Percentiles rank a stretch among this genome's conserved stretches.
Conservation (phyloP, 495 filamentous ascomycete genomes). For the Penicillium macrosclerotiorum region DNA sequence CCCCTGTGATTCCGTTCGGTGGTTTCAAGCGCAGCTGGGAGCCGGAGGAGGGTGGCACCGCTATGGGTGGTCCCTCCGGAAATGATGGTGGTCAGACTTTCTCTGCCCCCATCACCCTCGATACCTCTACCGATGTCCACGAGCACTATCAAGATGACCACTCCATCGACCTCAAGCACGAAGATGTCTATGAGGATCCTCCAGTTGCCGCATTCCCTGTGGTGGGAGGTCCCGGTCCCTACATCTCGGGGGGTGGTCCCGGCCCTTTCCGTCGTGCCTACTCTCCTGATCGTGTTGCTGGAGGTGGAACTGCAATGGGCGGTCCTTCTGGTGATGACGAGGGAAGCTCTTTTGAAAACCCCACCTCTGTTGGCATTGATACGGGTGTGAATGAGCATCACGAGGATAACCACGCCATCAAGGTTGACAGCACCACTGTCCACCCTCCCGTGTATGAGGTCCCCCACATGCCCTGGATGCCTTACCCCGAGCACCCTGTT, state of each 20-base stretch:
- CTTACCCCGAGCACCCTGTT: slow-evolving; percentile 10
- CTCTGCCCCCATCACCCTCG: slow-evolving; percentile 10
- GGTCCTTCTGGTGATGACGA: slow-evolving; percentile 25
- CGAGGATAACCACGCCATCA: slow-evolving; percentile 30
- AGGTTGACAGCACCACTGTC: slow-evolving; percentile 19
- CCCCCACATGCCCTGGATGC: slow-evolving; percentile 11
- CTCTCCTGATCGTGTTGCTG: slow-evolving; percentile 10
- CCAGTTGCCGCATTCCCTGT: not conserved
- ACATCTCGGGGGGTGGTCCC: slow-evolving; percentile 5
- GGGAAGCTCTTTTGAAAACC: slow-evolving; percentile 10
- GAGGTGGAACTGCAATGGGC: slow-evolving; percentile 13
- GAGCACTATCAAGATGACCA: slow-evolving; percentile 24
- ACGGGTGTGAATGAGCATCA: slow-evolving; percentile 21
- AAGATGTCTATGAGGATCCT: slow-evolving; percentile 13
- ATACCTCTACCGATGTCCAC: slow-evolving; percentile 16
- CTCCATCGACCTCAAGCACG: slow-evolving; percentile 18
- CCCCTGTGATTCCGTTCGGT: slow-evolving; percentile 3
- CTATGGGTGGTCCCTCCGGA: slow-evolving; percentile 21
- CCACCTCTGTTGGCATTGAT: slow-evolving; percentile 10
- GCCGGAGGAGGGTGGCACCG: slow-evolving; percentile 13
- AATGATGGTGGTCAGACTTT: slow-evolving; percentile 18
- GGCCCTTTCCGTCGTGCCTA: slow-evolving; percentile 16
- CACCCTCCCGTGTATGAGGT: slow-evolving; percentile 4
- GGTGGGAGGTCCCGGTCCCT: slow-evolving; percentile 3
- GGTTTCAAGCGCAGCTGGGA: slow-evolving; percentile 11